Evolutionary conservation across 352 stramenopile species (phyloP).

Genomic region (Pythium coloratum): DNA sequence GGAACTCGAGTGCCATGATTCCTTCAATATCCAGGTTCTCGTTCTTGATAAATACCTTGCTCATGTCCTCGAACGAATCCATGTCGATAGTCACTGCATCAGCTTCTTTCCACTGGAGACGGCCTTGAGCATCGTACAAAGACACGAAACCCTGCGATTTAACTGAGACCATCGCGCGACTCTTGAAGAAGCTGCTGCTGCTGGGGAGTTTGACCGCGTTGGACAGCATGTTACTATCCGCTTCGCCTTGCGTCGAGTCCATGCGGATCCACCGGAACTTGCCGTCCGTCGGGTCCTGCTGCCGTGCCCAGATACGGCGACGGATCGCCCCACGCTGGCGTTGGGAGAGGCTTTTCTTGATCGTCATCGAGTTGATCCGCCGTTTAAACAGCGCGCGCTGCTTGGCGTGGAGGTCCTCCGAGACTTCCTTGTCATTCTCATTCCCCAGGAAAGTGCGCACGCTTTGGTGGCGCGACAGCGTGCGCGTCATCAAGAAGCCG

Average conservation of each 20-base stretch:
- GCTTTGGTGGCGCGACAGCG: conserved; percentile 50
- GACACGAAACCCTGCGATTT: conserved; percentile 70
- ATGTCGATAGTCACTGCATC: conserved; percentile 71
- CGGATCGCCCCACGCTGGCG: conserved; percentile 67
- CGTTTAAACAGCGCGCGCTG: conserved; percentile 70
- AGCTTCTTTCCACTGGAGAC: conserved; percentile 56
- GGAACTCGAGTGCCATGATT: conserved; percentile 78
- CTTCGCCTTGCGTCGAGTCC: conserved; percentile 48
- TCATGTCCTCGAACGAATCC: conserved; percentile 56
- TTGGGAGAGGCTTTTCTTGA: conserved; percentile 62
- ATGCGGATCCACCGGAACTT: conserved; percentile 78
- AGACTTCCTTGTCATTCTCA: conserved; percentile 34
- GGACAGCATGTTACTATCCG: conserved; percentile 20
- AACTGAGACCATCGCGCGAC: conserved; percentile 53
- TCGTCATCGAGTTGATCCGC: conserved; percentile 63
- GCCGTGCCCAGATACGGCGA: conserved; percentile 63
- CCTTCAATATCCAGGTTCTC: conserved; percentile 68
- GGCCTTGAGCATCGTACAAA: conserved; percentile 56
- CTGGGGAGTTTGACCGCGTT: conserved; percentile 18
- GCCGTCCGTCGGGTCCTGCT: conserved; percentile 45
- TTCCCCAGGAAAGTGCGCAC: conserved; percentile 50
- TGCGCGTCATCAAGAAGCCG: conserved; percentile 27
- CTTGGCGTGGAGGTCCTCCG: conserved; percentile 39
- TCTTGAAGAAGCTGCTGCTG: conserved; percentile 23
- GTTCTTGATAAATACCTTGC: no score